phyloP scores from a whole-genome alignment of 2,329 filamentous ascomycete genomes.

The Trichoderma breve region DNA sequence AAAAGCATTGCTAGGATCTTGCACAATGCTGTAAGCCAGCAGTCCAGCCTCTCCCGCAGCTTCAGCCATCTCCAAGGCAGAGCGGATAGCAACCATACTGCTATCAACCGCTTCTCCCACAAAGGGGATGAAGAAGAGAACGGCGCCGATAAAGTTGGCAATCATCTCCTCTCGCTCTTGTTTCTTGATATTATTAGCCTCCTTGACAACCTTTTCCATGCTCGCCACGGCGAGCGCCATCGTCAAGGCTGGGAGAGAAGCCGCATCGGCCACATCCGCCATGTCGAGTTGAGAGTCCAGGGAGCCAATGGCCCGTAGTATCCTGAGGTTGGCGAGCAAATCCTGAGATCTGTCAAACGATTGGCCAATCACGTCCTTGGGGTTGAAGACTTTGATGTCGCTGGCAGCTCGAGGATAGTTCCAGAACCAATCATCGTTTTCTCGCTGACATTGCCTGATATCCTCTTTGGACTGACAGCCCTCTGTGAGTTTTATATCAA shows the following conservation, averaged over 20 bases:
- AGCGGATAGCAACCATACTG: conserved; percentile 19
- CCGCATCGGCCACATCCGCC: conserved; percentile 21
- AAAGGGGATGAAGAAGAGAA: conserved; percentile 51
- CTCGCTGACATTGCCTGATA: conserved; percentile 17
- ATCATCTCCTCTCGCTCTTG: conserved; percentile 27
- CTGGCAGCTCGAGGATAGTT: conserved; percentile 21
- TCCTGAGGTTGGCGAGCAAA: conserved; percentile 3
- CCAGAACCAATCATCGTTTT: conserved; percentile 19
- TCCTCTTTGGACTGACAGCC: conserved; percentile 21
- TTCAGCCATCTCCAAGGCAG: conserved; percentile 24
- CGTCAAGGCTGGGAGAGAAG: conserved; percentile 26
- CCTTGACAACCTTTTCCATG: conserved; percentile 30
- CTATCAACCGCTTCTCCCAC: conserved; percentile 43
- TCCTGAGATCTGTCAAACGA: conserved; percentile 20
- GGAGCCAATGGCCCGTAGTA: neutral
- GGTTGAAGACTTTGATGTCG: conserved; percentile 23
- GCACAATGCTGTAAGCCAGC: conserved; percentile 26
- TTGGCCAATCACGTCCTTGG: conserved; percentile 26
- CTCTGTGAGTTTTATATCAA: conserved; percentile 2
- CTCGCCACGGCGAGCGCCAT: conserved; percentile 26
- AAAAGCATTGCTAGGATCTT: conserved; percentile 29
- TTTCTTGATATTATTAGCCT: conserved; percentile 27
- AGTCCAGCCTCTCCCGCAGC: conserved; percentile 27
- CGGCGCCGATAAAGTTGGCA: conserved; percentile 39
- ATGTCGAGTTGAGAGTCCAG: neutral